phyloP scores from a whole-genome alignment of 2,329 filamentous ascomycete genomes.

The Sclerotinia nivalis region DNA sequence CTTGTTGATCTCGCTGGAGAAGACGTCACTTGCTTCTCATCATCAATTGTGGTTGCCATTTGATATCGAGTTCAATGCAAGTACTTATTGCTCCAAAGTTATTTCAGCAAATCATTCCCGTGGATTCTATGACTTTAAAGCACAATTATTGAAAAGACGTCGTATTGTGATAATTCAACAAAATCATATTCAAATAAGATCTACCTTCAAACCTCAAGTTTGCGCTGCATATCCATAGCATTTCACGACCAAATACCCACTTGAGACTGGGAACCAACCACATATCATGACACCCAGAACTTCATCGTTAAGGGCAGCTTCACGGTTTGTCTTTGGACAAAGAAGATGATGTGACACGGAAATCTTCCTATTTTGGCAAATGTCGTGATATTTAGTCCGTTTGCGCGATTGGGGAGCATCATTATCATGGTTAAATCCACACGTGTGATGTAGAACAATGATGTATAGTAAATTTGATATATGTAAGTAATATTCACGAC shows the following conservation, averaged over 20 bases:
- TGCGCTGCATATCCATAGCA: background rate
- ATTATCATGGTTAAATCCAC: background rate
- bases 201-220: background rate
- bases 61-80: background rate
- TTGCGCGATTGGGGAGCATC: conserved; percentile 17
- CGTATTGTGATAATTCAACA: background rate
- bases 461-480: background rate
- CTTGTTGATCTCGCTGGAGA: conserved; percentile 13
- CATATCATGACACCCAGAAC: background rate
- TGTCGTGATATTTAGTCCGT: conserved; percentile 30
- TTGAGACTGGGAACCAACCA: conserved; percentile 17
- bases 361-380: conserved; percentile 28
- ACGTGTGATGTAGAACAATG: background rate
- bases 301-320: background rate
- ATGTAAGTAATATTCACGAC: background rate
- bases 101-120: background rate
- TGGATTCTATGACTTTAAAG: background rate
- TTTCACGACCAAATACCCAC: conserved; percentile 6
- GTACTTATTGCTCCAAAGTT: background rate
- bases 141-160: too few relatives aligned
- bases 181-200: background rate
- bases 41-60: conserved; percentile 26
- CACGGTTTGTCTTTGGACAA: conserved; percentile 6
- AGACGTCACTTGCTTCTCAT: conserved; percentile 27
- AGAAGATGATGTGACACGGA: conserved; percentile 24